Percentiles rank a stretch among this genome's conserved stretches.
Conservation (phyloP, 257 asterid species). For the Solanum acaule region DNA sequence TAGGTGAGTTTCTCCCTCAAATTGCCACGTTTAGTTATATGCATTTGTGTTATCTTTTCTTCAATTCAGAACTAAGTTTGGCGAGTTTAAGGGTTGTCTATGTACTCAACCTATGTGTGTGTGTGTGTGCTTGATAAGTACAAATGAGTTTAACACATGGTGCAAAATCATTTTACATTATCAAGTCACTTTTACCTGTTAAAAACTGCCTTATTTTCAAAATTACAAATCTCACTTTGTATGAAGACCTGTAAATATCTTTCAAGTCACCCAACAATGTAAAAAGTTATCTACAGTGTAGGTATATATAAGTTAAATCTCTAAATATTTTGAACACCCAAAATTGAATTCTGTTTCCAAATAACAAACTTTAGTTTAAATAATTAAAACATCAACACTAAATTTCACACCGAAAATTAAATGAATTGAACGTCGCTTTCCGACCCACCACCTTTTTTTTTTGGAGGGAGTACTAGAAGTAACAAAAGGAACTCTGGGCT, state of each 20-base stretch:
- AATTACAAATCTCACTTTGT: not conserved
- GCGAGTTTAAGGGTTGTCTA: not conserved
- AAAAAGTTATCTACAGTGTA: not conserved
- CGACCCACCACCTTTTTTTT: not conserved
- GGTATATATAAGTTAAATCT: not conserved
- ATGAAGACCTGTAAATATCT: not conserved
- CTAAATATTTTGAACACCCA: not conserved
- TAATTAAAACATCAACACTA: not conserved
- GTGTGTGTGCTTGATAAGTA: not conserved
- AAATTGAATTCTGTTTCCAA: not conserved
- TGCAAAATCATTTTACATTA: not conserved
- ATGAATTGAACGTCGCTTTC: not conserved
- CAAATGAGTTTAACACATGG: not conserved
- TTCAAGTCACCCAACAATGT: not conserved
- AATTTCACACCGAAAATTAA: not conserved
- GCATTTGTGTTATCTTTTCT: constrained; percentile 48
- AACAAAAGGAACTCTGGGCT: not conserved
- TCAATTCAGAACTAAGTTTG: constrained; percentile 37
- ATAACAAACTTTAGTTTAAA: not conserved
- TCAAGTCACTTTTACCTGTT: not conserved
- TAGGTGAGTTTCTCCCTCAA: constrained; percentile 62
- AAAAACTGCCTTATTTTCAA: not conserved
- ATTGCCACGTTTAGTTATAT: constrained; percentile 46
- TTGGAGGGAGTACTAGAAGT: not conserved
- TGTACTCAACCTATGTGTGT: not conserved